Evolutionary conservation across 2,329 filamentous ascomycete genomes (phyloP).

Genomic region (Fusarium buxicola): DNA sequence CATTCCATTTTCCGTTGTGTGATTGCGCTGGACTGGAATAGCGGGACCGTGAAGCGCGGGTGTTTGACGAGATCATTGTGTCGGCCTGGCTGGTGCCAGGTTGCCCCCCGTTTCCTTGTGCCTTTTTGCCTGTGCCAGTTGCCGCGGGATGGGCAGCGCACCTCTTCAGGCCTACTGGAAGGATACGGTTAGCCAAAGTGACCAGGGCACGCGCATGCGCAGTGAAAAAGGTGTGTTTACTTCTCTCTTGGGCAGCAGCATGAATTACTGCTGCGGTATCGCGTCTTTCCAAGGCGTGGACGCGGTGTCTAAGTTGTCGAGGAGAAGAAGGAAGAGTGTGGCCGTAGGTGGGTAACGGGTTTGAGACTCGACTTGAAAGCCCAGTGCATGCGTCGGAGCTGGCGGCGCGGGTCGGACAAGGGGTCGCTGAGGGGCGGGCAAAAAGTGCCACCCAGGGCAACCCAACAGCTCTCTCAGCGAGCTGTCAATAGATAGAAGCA

Average conservation of each 20-base stretch:
- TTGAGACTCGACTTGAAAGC: constrained; percentile 34
- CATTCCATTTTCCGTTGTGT: constrained; percentile 46
- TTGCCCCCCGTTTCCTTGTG: constrained; percentile 28
- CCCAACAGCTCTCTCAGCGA: neutral
- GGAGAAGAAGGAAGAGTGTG: constrained; percentile 40
- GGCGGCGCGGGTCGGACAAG: constrained; percentile 41
- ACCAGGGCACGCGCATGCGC: neutral
- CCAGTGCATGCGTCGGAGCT: constrained; percentile 35
- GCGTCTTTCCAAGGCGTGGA: constrained; percentile 47
- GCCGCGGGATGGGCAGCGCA: constrained; percentile 47
- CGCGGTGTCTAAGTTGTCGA: constrained; percentile 49
- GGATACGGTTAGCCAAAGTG: constrained; percentile 31
- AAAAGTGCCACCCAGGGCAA: constrained; percentile 12
- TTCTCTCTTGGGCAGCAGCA: constrained; percentile 48
- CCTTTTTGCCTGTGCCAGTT: constrained; percentile 34
- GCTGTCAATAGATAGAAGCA: neutral
- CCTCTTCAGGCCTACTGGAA: constrained; percentile 47
- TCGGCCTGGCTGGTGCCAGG: constrained; percentile 26
- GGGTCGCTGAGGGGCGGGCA: constrained; percentile 19
- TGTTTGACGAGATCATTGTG: constrained; percentile 57
- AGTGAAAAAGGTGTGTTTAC: constrained; percentile 37
- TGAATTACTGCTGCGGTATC: constrained; percentile 48
- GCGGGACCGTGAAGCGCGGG: constrained; percentile 65
- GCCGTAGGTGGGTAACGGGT: constrained; percentile 40
- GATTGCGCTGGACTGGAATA: constrained; percentile 65